Base-by-base conservation (phyloP, 805 yeast genomes). In the Wickerhamiella brachini region DNA sequence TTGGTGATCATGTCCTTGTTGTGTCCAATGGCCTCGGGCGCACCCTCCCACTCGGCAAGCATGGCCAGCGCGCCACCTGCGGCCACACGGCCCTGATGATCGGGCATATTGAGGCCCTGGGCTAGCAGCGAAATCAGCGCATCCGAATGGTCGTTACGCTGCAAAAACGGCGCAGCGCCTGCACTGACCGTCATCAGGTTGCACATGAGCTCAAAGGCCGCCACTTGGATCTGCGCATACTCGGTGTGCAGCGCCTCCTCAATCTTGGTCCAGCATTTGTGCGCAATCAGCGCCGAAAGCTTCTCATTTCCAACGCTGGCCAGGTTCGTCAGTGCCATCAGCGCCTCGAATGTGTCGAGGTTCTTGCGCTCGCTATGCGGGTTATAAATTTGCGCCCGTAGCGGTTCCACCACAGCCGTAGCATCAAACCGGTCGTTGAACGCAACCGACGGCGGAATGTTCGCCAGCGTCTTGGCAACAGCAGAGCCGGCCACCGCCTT, bases 261-360 rank as follows among this genome's bases (percentile, higher is more conserved):
- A 13, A 81, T 69, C 24, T 69, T 69, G 0, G 70, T 57, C 75
- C 80, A 78, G 47, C 71, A 67, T 6, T 68, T 62, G 3, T 68
- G 63, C 45, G 66, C 62, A 5, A 72, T 66, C 12, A 63, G 68
- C 24, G 73, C 65, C 9, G 72, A 71, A 37, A 71, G 64, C 13
- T 63, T 64, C 4, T 70, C 68, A 10, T 68, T 69, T 44, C 68
- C 69, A 1, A 71, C 53, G 0, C 85, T 72, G 0, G 86, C 76
- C 7, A 82, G 56, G 62, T 84, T 85, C 1, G 90, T 84, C 26
- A 84, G 69, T 0, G 89, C 85, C 21, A 81, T 60, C 41, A 85
- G 65, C 0, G 80, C 68, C 57, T 80, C 83, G 56, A 73, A 75
- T 20, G 73, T 71, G 48, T 70, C 73, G 24, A 70, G 62, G 46